Base-by-base conservation (phyloP, 2,329 filamentous ascomycete species). In the Trichoderma atrobrunneum region DNA sequence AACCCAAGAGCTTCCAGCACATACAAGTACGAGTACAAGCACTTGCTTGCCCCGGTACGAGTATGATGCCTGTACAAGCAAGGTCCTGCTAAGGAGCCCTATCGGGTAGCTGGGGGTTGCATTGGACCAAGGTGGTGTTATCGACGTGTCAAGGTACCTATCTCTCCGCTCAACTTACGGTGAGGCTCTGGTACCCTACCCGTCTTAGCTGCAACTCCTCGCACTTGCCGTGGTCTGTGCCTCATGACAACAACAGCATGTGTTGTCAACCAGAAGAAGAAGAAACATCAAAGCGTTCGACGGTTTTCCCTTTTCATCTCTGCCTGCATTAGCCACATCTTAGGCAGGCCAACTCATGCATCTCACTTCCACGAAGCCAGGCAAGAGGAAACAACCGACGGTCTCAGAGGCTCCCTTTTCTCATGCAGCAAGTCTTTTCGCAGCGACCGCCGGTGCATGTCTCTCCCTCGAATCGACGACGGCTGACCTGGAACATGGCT, bases 61-160 rank as follows among this genome's bases (percentile, higher is more conserved):
- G 28, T 1, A 67, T 34, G 32, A 54, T 24, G 48, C 48, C 48
- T 54, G 48, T 54, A 54, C 48, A 24, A 24, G 18, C 48, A 54
- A 54, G n/a, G 21, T 21, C 65, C 36, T 68, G 65, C 56, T 39
- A 57, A 66, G 63, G 51, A 66, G 51, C 34, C 65, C 65, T 68
- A 68, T 57, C 56, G 65, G 54, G 11, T 21, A 60, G n/a, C 56
- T 60, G 36, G 39, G 62, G 62, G 62, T 51, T 48, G 39, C 62
- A 64, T 21, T 30, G 5, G 18, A 32, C 57, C 18, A 70, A 62
- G 30, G 30, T 70, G 66, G 57, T 70, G 57, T 51, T 70, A 61
- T 70, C 66, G 39, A 70, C 66, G 66, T 70, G 66, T 62, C 57
- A 70, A 54, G 21, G 66, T 62, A 70, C 66, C 28, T 70, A 26